These are phyloP conservation scores for Neoboletus magnificus DNA, from an alignment of 768 basidiomycete genomes.

Conservation along the genomic window DNA sequence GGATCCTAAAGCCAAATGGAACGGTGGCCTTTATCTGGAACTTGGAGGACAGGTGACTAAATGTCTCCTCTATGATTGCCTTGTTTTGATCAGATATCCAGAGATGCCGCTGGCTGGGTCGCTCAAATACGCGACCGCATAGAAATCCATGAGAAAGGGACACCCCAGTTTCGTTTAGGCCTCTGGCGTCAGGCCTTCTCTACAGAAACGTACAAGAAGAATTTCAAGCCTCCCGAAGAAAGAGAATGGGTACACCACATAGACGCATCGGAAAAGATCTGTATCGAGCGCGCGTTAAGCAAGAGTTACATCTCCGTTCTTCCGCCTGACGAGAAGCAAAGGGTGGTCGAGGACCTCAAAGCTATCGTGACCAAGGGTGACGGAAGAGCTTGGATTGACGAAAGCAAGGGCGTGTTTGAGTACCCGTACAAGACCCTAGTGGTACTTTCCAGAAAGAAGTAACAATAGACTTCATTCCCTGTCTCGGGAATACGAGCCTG, in stretches of 20 bases:
- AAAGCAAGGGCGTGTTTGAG: conserved; percentile 68
- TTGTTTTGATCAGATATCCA: conserved; percentile 20
- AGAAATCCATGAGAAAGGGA: conserved; percentile 63
- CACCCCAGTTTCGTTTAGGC: conserved; percentile 79
- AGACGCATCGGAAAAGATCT: conserved; percentile 50
- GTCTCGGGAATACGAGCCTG: not conserved
- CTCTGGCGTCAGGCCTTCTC: conserved; percentile 73
- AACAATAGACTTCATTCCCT: not conserved
- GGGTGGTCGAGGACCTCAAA: conserved; percentile 49
- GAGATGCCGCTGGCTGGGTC: conserved; percentile 69
- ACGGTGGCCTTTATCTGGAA: conserved; percentile 83
- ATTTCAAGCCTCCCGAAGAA: conserved; percentile 61
- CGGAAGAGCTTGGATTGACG: conserved; percentile 71
- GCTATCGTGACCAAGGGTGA: conserved; percentile 57
- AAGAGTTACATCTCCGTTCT: conserved; percentile 83
- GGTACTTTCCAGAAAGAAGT: conserved; percentile 49
- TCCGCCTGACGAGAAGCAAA: conserved; percentile 51
- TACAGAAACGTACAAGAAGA: conserved; percentile 52
- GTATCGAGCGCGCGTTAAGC: conserved; percentile 65
- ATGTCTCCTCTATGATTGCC: not conserved
- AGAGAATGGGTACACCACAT: conserved; percentile 52
- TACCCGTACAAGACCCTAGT: conserved; percentile 75
- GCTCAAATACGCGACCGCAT: conserved; percentile 65
- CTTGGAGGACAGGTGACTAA: conserved; percentile 68
- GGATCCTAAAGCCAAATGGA: conserved; percentile 77